Conservation (phyloP, 768 basidiomycete species). For the Brasilioporus rufonigricans region DNA sequence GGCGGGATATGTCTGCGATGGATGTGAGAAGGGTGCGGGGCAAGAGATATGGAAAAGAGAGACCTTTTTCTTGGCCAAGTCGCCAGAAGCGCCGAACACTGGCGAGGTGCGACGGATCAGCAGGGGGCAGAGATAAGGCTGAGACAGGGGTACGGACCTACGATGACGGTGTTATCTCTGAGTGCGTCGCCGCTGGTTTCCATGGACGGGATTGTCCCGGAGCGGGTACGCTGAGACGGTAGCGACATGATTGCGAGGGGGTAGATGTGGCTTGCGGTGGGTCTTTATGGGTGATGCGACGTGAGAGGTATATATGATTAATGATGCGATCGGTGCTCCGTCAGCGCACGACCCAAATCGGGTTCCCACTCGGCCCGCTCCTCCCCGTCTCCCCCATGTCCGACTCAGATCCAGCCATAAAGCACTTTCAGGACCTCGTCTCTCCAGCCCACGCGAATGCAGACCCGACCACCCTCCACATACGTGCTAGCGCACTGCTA, state of each 20-base stretch:
- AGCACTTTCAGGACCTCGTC: slow-evolving; percentile 64
- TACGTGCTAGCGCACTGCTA: slow-evolving; percentile 73
- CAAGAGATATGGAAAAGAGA: background rate
- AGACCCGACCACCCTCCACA: slow-evolving; percentile 44
- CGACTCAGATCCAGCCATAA: slow-evolving; percentile 49
- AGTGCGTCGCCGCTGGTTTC: slow-evolving; percentile 67
- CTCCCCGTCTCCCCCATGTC: slow-evolving; percentile 23
- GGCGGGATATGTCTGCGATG: slow-evolving; percentile 84
- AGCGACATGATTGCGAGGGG: slow-evolving; percentile 19
- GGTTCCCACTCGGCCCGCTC: slow-evolving; percentile 5
- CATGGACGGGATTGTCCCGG: slow-evolving; percentile 91
- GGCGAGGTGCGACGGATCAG: slow-evolving; percentile 13
- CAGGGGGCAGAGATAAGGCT: slow-evolving; percentile 5
- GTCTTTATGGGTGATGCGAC: slow-evolving; percentile 21
- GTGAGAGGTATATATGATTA: slow-evolving; percentile 22
- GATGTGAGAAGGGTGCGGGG: slow-evolving; percentile 39
- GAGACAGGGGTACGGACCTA: slow-evolving; percentile 54
- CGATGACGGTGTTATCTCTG: slow-evolving; percentile 85
- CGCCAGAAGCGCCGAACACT: slow-evolving; percentile 96
- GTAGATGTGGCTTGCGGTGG: background rate
- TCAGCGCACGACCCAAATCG: slow-evolving; percentile 6
- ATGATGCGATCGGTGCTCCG: slow-evolving; percentile 7
- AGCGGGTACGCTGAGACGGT: slow-evolving; percentile 53
- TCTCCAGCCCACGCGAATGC: slow-evolving; percentile 47
- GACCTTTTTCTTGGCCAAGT: slow-evolving; percentile 99